Conservation (phyloP, 2,329 filamentous ascomycete species). For the Sclerotinia borealis region DNA sequence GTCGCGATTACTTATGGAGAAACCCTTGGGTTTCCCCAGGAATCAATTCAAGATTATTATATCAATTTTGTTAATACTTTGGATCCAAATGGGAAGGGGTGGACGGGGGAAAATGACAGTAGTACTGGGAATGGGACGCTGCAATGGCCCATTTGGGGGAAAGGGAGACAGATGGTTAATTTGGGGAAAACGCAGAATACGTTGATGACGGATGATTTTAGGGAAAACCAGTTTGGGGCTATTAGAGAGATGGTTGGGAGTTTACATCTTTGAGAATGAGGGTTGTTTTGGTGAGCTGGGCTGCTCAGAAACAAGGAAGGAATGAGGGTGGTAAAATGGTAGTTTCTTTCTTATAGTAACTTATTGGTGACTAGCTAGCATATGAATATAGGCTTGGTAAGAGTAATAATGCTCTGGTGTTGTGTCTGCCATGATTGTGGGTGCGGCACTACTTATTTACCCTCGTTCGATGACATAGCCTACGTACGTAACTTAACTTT, state of each 20-base stretch:
- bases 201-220: neutral
- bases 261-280: neutral
- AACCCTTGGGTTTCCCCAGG: slow-evolving; percentile 34
- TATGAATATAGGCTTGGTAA: too few species aligned
- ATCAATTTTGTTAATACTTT: slow-evolving; percentile 64
- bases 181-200: neutral
- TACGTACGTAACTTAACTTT: too few species aligned
- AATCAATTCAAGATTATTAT: slow-evolving; percentile 61
- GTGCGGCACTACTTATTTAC: too few species aligned
- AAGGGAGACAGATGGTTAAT: neutral
- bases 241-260: neutral
- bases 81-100: slow-evolving; percentile 59
- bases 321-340: too few species aligned
- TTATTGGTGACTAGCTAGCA: too few species aligned
- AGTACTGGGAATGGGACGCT: slow-evolving; percentile 42
- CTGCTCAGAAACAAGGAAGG: too few species aligned
- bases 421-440: too few species aligned
- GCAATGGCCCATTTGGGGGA: slow-evolving; percentile 31
- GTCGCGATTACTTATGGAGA: slow-evolving; percentile 55
- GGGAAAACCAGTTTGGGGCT: neutral
- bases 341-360: too few species aligned
- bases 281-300: too few species aligned
- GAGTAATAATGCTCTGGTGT: too few species aligned
- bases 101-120: slow-evolving; percentile 39
- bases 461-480: too few species aligned